phyloP scores from a whole-genome alignment of 257 asterid genomes.

The Nicotiana knightiana region DNA sequence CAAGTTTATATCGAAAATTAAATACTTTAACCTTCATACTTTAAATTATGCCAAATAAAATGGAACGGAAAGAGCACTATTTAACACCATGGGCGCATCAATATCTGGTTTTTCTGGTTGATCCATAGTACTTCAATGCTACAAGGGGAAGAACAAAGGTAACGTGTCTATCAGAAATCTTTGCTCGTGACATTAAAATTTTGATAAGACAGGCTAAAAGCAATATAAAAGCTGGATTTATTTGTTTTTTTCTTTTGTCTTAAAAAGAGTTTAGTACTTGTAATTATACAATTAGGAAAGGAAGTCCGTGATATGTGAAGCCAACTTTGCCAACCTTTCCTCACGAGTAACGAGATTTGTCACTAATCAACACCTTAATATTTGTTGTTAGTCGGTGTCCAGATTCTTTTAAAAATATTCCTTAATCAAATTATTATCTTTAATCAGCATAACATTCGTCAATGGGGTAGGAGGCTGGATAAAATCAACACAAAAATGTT shows the following conservation, averaged over 20 bases:
- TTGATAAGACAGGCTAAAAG: not conserved
- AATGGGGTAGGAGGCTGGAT: too few relatives aligned
- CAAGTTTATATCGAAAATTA: too few relatives aligned
- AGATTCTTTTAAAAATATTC: not conserved
- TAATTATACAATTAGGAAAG: not conserved
- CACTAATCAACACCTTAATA: not conserved
- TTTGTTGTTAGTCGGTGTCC: not conserved
- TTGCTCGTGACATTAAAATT: not conserved
- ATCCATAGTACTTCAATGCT: not conserved
- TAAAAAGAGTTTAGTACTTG: not conserved
- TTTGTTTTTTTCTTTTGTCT: not conserved
- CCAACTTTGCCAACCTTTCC: constrained; percentile 2
- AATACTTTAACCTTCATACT: too few relatives aligned
- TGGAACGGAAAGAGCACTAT: too few relatives aligned
- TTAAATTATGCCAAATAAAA: too few relatives aligned
- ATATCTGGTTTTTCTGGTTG: not conserved
- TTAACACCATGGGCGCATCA: not conserved
- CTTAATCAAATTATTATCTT: not conserved
- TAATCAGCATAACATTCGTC: not conserved
- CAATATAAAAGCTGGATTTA: not conserved
- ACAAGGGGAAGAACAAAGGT: not conserved
- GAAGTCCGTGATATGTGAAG: constrained; percentile 18
- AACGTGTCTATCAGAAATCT: too few relatives aligned
- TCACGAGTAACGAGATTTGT: constrained; percentile 3
- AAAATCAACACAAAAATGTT: too few relatives aligned